phyloP scores from a whole-genome alignment of 306 rosid genomes.

The Acacia acuminata region DNA sequence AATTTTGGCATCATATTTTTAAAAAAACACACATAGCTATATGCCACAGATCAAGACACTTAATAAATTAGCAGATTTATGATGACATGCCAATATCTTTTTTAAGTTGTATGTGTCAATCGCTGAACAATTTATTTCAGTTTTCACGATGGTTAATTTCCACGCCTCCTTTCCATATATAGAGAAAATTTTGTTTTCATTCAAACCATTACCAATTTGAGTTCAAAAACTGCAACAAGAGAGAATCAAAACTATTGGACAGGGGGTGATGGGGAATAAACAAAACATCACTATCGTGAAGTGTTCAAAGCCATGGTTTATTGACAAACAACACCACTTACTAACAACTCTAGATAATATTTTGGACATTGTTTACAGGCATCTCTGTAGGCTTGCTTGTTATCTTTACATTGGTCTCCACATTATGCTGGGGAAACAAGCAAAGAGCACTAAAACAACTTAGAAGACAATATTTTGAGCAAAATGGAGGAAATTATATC shows the following conservation, averaged over 20 bases:
- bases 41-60: no score
- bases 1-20: no score
- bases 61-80: neutral
- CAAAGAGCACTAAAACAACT: neutral
- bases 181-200: no score
- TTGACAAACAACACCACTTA: no score
- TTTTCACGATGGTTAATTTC: no score
- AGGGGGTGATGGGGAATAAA: neutral
- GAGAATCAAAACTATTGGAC: no score
- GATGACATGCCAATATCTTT: neutral
- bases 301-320: neutral
- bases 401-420: neutral
- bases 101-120: no score
- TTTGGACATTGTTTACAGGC: neutral
- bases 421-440: neutral
- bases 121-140: neutral
- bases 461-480: slow-evolving; percentile 10
- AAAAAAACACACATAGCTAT: no score
- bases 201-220: no score
- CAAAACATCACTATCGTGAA: neutral
- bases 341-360: neutral
- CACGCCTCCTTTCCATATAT: neutral
- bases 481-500: slow-evolving; percentile 34
- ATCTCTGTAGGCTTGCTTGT: neutral
- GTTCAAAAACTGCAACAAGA: no score